phyloP scores from a whole-genome alignment of 1,284 basidiomycete species.

The Pyrrhoderma lamaoense region DNA sequence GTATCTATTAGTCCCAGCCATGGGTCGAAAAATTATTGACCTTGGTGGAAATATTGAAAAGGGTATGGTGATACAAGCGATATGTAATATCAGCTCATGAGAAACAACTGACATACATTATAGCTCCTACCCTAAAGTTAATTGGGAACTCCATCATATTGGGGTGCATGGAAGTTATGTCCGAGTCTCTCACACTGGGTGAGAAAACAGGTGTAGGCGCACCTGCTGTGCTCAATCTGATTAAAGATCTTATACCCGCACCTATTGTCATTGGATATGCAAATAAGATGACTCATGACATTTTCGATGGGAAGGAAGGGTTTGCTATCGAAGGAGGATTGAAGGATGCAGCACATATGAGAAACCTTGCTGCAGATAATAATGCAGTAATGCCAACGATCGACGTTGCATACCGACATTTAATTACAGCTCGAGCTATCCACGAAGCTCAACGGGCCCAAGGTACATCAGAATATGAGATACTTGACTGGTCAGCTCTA shows the following conservation, averaged over 20 bases:
- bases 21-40: constrained; percentile 71
- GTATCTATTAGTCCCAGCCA: constrained; percentile 68
- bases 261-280: constrained; percentile 51
- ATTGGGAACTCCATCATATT: constrained; percentile 70
- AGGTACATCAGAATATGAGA: constrained; percentile 42
- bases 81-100: constrained; percentile 2
- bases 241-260: constrained; percentile 40
- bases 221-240: constrained; percentile 46
- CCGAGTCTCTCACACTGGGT: constrained; percentile 76
- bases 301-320: constrained; percentile 73
- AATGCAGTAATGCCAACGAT: constrained; percentile 78
- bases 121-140: constrained; percentile 74
- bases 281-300: constrained; percentile 60
- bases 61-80: constrained; percentile 34
- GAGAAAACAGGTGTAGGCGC: constrained; percentile 79
- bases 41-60: constrained; percentile 74
- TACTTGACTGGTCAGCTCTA: constrained; percentile 67
- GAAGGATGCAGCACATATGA: constrained; percentile 73
- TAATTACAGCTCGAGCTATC: constrained; percentile 71
- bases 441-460: constrained; percentile 41
- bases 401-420: constrained; percentile 70
- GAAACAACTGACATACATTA: not conserved
- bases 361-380: constrained; percentile 49
- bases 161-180: constrained; percentile 68
- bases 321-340: constrained; percentile 88